phyloP scores from a whole-genome alignment of 179 eudicot genomes.

The Sideroxylon spinosum region DNA sequence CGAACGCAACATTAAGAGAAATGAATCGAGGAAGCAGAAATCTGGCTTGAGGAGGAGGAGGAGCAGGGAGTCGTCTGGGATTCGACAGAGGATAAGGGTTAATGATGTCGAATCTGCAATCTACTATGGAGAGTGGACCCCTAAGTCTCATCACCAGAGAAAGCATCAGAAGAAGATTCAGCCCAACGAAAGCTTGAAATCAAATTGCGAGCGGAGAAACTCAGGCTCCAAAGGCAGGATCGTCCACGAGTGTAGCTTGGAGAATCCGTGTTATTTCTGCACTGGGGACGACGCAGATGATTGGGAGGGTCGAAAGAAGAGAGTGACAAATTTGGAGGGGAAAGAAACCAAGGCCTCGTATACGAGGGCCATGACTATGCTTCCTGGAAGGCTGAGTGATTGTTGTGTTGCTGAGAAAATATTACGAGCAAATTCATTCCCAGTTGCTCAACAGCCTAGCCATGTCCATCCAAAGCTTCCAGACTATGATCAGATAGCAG shows the following conservation, averaged over 20 bases:
- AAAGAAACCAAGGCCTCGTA: constrained; percentile 16
- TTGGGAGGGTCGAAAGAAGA: constrained; percentile 3
- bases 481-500: constrained; percentile 68
- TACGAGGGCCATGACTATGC: constrained; percentile 39
- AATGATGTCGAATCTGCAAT: constrained; percentile 21
- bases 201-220: not conserved
- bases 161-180: constrained; percentile 31
- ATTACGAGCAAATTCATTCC: constrained; percentile 32
- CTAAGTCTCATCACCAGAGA: constrained; percentile 10
- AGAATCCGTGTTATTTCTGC: constrained; percentile 28
- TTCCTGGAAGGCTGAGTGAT: constrained; percentile 25
- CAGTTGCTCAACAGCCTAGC: constrained; percentile 13
- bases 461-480: constrained; percentile 89
- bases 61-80: constrained; percentile 21
- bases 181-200: not conserved
- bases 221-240: not conserved
- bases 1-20: constrained; percentile 7
- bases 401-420: constrained; percentile 12
- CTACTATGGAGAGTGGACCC: constrained; percentile 28
- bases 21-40: constrained; percentile 3
- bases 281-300: constrained; percentile 9
- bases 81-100: constrained; percentile 34
- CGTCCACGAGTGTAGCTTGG: constrained; percentile 20
- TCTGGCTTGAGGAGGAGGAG: constrained; percentile 8
- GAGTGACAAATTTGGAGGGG: not conserved